These are phyloP conservation scores for Wickerhamomyces hampshirensis DNA, from an alignment of 805 yeast species.

Conservation along the genomic window DNA sequence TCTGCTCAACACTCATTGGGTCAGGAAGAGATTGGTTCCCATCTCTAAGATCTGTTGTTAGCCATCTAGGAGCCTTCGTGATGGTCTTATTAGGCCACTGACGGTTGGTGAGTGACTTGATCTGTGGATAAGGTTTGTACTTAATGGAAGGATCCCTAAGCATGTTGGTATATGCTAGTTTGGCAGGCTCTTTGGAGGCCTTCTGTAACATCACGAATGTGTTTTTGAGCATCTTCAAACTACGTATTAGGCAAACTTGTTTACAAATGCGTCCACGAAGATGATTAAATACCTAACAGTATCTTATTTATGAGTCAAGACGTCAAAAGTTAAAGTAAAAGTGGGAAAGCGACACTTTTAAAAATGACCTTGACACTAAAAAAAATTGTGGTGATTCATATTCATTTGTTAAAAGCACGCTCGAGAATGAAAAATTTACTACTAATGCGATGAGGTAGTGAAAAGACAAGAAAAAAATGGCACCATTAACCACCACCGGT, in stretches of 20 bases:
- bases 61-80: conserved; percentile 74
- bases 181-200: conserved; percentile 26
- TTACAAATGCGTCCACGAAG: too few species aligned
- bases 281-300: too few species aligned
- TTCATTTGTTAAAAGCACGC: too few species aligned
- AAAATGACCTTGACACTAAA: background rate
- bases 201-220: conserved; percentile 14
- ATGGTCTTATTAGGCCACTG: conserved; percentile 68
- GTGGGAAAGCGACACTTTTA: background rate
- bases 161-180: conserved; percentile 42
- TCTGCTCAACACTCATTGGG: conserved; percentile 73
- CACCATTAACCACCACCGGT: too few species aligned
- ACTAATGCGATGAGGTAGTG: too few species aligned
- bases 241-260: too few species aligned
- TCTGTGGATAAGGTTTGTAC: conserved; percentile 51
- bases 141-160: conserved; percentile 64
- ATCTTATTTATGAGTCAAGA: too few species aligned
- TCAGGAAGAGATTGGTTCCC: conserved; percentile 81
- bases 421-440: too few species aligned
- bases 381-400: background rate
- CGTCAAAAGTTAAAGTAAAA: background rate
- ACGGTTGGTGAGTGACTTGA: conserved; percentile 50
- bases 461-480: too few species aligned
- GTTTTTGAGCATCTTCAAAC: conserved; percentile 20
- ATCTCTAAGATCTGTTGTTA: conserved; percentile 74